Conservation (phyloP, 164 flowering plant species). For the Vitis rupestris region DNA sequence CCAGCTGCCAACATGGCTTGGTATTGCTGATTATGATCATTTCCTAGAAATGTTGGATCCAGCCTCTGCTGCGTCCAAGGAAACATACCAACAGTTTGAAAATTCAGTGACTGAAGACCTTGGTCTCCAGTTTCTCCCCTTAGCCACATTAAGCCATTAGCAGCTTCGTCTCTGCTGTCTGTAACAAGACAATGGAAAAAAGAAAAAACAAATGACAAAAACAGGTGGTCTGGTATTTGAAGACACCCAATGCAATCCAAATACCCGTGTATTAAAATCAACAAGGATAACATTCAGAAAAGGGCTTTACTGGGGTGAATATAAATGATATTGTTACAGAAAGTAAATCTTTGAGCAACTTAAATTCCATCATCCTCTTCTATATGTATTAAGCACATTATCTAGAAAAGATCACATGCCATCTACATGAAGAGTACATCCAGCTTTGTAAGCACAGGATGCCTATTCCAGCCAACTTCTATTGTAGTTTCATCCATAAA, state of each 20-base stretch:
- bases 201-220: background rate
- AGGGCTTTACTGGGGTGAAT: too few species aligned
- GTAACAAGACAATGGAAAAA: constrained; percentile 14
- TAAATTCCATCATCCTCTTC: too few species aligned
- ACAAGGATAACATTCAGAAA: background rate
- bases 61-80: constrained; percentile 78
- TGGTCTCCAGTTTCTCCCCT: constrained; percentile 62
- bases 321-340: too few species aligned
- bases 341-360: too few species aligned
- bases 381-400: too few species aligned
- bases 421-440: too few species aligned
- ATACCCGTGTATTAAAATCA: background rate
- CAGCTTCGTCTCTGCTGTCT: constrained; percentile 56
- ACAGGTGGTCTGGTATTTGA: too few species aligned
- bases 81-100: constrained; percentile 49
- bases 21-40: constrained; percentile 61
- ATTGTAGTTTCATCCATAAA: too few species aligned
- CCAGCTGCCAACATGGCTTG: constrained; percentile 66
- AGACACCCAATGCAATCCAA: background rate
- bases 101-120: constrained; percentile 55
- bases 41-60: constrained; percentile 45
- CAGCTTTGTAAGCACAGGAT: too few species aligned
- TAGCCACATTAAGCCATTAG: constrained; percentile 63
- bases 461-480: too few species aligned
- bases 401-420: too few species aligned